These are phyloP conservation scores for Pseudoneurospora amorphoporcata DNA, from an alignment of 495 filamentous ascomycete genomes.

Conservation along the genomic window DNA sequence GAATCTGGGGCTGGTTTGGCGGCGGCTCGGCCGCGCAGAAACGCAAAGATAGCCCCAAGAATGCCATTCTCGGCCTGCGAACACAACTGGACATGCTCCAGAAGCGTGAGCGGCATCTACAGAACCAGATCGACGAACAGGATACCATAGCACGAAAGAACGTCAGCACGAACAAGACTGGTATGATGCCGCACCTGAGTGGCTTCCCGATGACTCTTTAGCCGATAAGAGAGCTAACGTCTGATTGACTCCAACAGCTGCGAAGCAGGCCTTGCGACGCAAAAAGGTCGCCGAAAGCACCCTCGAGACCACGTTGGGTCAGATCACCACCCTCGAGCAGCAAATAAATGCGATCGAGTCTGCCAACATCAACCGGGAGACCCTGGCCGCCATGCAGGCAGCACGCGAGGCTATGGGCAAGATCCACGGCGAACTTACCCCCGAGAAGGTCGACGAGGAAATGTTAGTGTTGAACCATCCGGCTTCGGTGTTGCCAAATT, in stretches of 20 bases:
- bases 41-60: slow-evolving; percentile 89
- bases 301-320: slow-evolving; percentile 76
- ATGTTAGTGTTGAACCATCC: slow-evolving; percentile 55
- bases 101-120: slow-evolving; percentile 87
- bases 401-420: slow-evolving; percentile 80
- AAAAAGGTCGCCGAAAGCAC: slow-evolving; percentile 92
- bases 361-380: slow-evolving; percentile 97
- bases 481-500: neutral
- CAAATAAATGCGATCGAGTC: slow-evolving; percentile 96
- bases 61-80: slow-evolving; percentile 84
- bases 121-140: slow-evolving; percentile 87
- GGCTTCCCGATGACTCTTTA: neutral
- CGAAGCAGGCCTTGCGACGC: slow-evolving; percentile 81
- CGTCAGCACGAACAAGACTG: slow-evolving; percentile 79
- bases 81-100: slow-evolving; percentile 93
- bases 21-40: slow-evolving; percentile 61
- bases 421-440: slow-evolving; percentile 82
- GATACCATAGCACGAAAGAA: slow-evolving; percentile 86
- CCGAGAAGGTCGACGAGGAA: slow-evolving; percentile 87
- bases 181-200: slow-evolving; percentile 37
- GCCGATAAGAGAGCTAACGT: slow-evolving; percentile 6
- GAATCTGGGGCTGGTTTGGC: slow-evolving; percentile 79
- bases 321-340: slow-evolving; percentile 85
- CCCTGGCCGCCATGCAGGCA: slow-evolving; percentile 84
- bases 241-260: slow-evolving; percentile 45